phyloP scores from a whole-genome alignment of 2,329 filamentous ascomycete genomes.

The Botrytis cinerea region DNA sequence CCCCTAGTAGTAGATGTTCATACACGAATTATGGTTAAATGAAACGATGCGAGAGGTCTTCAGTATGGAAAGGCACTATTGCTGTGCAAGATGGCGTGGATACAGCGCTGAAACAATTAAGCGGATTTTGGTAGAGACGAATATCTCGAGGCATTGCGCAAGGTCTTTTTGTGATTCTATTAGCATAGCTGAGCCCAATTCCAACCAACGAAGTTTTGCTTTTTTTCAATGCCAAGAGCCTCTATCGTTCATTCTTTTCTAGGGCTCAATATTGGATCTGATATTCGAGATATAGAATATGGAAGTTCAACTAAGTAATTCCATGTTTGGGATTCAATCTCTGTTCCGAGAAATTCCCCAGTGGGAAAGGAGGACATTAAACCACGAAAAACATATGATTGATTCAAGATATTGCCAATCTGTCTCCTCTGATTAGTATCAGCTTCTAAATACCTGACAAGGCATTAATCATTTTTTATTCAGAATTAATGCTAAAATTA shows the following conservation, averaged over 20 bases:
- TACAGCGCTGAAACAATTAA: background rate
- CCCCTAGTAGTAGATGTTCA: background rate
- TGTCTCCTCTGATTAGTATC: conserved; percentile 1
- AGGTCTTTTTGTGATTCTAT: conserved; percentile 5
- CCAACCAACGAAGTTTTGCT: background rate
- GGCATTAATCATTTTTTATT: too few species aligned
- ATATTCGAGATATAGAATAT: background rate
- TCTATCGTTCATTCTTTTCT: background rate
- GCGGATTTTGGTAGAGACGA: conserved; percentile 18
- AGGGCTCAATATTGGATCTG: background rate
- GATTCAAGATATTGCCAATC: background rate
- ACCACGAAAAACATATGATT: background rate
- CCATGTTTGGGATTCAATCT: background rate
- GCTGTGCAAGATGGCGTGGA: background rate
- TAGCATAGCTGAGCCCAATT: conserved; percentile 3
- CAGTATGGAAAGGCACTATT: background rate
- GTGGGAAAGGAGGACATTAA: background rate
- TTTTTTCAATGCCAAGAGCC: background rate
- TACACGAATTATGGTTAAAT: conserved; percentile 16
- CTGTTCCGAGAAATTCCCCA: background rate
- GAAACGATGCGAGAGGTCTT: conserved; percentile 3
- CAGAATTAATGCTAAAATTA: background rate
- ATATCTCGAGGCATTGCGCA: conserved; percentile 1
- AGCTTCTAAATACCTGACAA: background rate
- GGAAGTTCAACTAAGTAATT: too few species aligned